Evolutionary conservation across 148 eudicot species (phyloP).

Genomic region (Chenopodium suecicum): DNA sequence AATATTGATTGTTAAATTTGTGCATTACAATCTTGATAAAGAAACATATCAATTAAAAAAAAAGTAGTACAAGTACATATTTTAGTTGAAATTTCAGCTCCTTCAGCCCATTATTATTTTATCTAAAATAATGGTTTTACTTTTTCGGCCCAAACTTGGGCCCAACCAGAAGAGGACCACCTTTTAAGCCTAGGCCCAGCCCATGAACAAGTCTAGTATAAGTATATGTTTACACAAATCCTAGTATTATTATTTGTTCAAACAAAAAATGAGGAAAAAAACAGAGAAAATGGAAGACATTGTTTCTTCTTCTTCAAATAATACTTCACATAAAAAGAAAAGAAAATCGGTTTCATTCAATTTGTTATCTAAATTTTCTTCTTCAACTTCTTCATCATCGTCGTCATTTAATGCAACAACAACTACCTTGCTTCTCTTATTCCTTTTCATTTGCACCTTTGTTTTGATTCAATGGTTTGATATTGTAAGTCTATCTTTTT

Average conservation of each 20-base stretch:
- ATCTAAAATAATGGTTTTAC: no score
- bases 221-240: neutral
- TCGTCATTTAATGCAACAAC: neutral
- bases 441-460: conserved; percentile 18
- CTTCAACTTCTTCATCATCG: neutral
- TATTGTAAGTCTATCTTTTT: conserved; percentile 25
- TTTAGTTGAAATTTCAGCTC: no score
- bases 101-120: no score
- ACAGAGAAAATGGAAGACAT: conserved; percentile 20
- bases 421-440: conserved; percentile 22
- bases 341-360: conserved; percentile 1
- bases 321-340: conserved; percentile 1
- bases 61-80: no score
- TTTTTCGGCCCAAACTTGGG: no score
- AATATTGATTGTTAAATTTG: no score
- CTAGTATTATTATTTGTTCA: neutral
- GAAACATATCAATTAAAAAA: no score
- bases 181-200: no score
- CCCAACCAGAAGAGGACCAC: no score
- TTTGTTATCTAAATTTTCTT: no score
- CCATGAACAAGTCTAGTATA: no score
- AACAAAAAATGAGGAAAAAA: neutral
- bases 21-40: no score
- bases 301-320: neutral
- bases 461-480: conserved; percentile 31